Conservation (phyloP, 2,329 filamentous ascomycete species). For the Mycosphaerella arachidis region DNA sequence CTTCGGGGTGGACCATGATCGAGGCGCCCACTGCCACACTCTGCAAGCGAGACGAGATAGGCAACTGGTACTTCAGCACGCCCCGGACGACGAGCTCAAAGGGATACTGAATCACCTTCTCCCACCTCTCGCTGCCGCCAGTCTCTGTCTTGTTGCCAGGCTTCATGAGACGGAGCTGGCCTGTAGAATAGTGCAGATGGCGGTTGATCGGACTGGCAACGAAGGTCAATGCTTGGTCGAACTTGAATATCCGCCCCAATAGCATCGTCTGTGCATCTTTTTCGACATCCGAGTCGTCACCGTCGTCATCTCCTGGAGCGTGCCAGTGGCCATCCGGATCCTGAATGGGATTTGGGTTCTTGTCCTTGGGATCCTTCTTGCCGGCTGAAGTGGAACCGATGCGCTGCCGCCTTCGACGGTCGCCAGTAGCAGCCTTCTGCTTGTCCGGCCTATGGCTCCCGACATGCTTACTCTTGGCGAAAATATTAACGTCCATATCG, state of each 20-base stretch:
- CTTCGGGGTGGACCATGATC: slow-evolving; percentile 38
- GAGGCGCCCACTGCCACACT: slow-evolving; percentile 48
- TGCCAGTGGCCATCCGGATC: slow-evolving; percentile 27
- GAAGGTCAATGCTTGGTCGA: slow-evolving; percentile 84
- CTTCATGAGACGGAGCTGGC: slow-evolving; percentile 73
- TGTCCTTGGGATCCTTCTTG: slow-evolving; percentile 1
- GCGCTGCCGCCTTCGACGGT: neutral
- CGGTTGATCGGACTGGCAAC: slow-evolving; percentile 84
- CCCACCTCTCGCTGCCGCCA: slow-evolving; percentile 82
- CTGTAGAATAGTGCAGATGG: slow-evolving; percentile 66
- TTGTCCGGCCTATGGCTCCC: slow-evolving; percentile 40
- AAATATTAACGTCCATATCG: slow-evolving; percentile 84
- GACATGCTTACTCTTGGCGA: slow-evolving; percentile 88
- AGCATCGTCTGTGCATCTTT: slow-evolving; percentile 74
- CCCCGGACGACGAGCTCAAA: slow-evolving; percentile 92
- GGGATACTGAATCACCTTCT: slow-evolving; percentile 80
- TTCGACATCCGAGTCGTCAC: slow-evolving; percentile 50
- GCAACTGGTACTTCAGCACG: slow-evolving; percentile 74
- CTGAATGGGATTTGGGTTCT: slow-evolving; percentile 16
- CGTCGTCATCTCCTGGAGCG: slow-evolving; percentile 34
- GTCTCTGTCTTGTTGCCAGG: slow-evolving; percentile 84
- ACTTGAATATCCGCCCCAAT: slow-evolving; percentile 79
- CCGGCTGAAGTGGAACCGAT: neutral
- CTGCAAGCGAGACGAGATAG: slow-evolving; percentile 52
- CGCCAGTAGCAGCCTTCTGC: neutral